These are phyloP conservation scores for Knoxia roxburghii DNA, from an alignment of 257 asterid species.

Conservation along the genomic window DNA sequence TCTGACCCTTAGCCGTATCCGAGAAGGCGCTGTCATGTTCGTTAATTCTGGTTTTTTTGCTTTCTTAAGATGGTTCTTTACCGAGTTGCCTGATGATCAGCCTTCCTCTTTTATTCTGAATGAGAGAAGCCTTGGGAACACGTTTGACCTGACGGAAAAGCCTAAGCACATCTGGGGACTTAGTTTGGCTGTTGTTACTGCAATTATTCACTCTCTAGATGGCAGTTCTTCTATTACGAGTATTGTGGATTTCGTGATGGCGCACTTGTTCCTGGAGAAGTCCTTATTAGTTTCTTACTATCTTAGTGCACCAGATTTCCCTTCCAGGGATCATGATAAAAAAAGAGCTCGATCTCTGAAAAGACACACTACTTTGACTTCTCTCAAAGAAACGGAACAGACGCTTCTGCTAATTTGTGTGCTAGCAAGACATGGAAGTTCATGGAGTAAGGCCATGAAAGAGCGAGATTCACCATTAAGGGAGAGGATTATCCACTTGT, in stretches of 20 bases:
- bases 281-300: slow-evolving; percentile 56
- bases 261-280: slow-evolving; percentile 69
- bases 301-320: slow-evolving; percentile 80
- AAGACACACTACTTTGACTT: slow-evolving; percentile 50
- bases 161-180: slow-evolving; percentile 79
- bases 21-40: slow-evolving; percentile 84
- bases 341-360: slow-evolving; percentile 74
- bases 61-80: slow-evolving; percentile 48
- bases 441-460: slow-evolving; percentile 73
- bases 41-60: slow-evolving; percentile 64
- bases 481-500: slow-evolving; percentile 75
- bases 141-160: slow-evolving; percentile 41
- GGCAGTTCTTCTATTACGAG: slow-evolving; percentile 36
- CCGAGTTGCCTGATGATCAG: slow-evolving; percentile 44
- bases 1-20: slow-evolving; percentile 67
- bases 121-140: slow-evolving; percentile 36
- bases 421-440: slow-evolving; percentile 56
- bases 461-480: slow-evolving; percentile 71
- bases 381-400: slow-evolving; percentile 73
- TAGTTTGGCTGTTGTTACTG: slow-evolving; percentile 75
- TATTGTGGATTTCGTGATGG: slow-evolving; percentile 67
- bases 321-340: slow-evolving; percentile 58
- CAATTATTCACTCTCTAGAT: slow-evolving; percentile 74
- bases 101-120: slow-evolving; percentile 38
- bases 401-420: slow-evolving; percentile 68